Base-by-base conservation (phyloP, 108 stramenopile genomes). In the Nitzschia palea region DNA sequence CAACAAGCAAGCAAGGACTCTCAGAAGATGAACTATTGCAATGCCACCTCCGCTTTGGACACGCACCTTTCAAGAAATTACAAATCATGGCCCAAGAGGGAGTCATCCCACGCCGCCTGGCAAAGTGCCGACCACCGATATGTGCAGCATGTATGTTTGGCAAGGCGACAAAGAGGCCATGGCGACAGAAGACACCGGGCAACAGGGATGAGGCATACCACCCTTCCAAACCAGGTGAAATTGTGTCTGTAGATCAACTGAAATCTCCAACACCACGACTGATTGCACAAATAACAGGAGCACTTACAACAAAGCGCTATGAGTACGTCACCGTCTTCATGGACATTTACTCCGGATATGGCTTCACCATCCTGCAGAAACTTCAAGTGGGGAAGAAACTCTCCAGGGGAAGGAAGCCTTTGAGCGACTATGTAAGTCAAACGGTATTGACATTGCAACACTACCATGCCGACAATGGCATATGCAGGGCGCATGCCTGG, bases 401-500 rank as follows among this genome's bases (percentile, higher is more conserved):
- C 31, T 81, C 0, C 4, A 68, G 26, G 80, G 68, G 0, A 80
- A 74, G 37, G 12, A 17, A 31, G 79, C 83, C 0, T 84, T 78
- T 40, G 83, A 84, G 50, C 40, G 22, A 18, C 27, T 64, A 31
- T 45, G 70, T 0, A 0, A 10, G 1, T 31, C 37, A 25, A 45
- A 34, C 25, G 70, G 70, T n/a, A 4, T 36, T 75, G 0, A 71
- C 9, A 33, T 51, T 79, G 4, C 37, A 72, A 25, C 54, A 55
- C 10, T 87, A 82, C 45, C 81, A 82, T 34, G 81, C 81, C 6
- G 83, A 88, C 52, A 88, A 88, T 60, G 83, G 86, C 1, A 56
- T 75, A 2, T 87, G 73, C 32, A 55, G 43, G 0, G 83, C 71
- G 27, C 61, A 78, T 3, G 45, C 27, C 0, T 82, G 70, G 60